These are phyloP conservation scores for Coniochaeta sp. DNA, from an alignment of 2,329 filamentous ascomycete genomes.

Conservation along the genomic window DNA sequence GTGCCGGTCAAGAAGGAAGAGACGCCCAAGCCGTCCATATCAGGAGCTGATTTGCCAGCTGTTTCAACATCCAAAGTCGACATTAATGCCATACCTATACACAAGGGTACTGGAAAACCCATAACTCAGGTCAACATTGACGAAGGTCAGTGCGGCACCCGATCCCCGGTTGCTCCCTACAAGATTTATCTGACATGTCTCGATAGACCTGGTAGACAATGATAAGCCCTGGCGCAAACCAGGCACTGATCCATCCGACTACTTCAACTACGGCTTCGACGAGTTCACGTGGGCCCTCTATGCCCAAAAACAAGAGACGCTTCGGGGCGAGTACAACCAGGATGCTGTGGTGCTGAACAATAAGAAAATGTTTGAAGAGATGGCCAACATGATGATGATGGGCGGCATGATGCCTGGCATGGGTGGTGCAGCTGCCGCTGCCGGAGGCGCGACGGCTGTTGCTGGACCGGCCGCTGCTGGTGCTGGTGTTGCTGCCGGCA, in stretches of 20 bases:
- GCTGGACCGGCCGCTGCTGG: constrained; percentile 12
- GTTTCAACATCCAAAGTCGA: constrained; percentile 77
- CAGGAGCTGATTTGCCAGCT: constrained; percentile 37
- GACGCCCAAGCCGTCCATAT: constrained; percentile 8
- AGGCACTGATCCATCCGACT: constrained; percentile 89
- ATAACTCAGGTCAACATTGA: constrained; percentile 71
- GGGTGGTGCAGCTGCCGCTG: constrained; percentile 25
- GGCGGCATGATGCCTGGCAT: constrained; percentile 41
- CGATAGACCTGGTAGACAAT: constrained; percentile 60
- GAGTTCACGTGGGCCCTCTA: constrained; percentile 98
- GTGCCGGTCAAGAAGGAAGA: constrained; percentile 39
- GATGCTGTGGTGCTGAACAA: constrained; percentile 54
- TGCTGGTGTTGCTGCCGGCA: constrained; percentile 19
- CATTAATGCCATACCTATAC: constrained; percentile 73
- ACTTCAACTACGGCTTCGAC: constrained; percentile 99
- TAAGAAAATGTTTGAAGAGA: constrained; percentile 74
- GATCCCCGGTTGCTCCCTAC: background rate
- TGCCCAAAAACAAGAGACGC: constrained; percentile 74
- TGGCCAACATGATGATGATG: constrained; percentile 63
- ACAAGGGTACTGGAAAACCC: constrained; percentile 73
- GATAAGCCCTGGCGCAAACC: constrained; percentile 95
- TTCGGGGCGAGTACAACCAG: constrained; percentile 69
- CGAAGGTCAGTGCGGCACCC: constrained; percentile 33
- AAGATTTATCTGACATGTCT: background rate
- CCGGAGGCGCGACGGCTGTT: constrained; percentile 1